These are phyloP conservation scores for Sarcodon aspratus DNA, from an alignment of 768 basidiomycete genomes.

Conservation along the genomic window DNA sequence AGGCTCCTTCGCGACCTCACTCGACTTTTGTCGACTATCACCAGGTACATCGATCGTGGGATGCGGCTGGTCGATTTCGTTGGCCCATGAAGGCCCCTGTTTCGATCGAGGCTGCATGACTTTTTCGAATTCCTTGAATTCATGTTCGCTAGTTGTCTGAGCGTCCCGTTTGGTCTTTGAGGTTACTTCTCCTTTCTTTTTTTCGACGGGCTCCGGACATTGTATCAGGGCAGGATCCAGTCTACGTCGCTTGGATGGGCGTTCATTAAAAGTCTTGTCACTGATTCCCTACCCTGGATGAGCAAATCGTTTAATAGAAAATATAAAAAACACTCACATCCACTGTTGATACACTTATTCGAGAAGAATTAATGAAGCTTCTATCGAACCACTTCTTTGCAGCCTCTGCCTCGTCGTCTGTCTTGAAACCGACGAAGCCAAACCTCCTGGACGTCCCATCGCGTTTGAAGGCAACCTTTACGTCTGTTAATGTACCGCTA, in stretches of 20 bases:
- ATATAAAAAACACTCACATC: slow-evolving; percentile 42
- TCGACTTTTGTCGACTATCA: slow-evolving; percentile 8
- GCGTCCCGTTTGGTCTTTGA: not conserved
- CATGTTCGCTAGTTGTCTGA: not conserved
- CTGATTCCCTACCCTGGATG: not conserved
- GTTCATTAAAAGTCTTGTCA: not conserved
- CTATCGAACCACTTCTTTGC: slow-evolving; percentile 80
- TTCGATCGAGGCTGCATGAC: slow-evolving; percentile 57
- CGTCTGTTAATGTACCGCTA: slow-evolving; percentile 70
- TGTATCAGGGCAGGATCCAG: slow-evolving; percentile 16
- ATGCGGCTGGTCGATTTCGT: slow-evolving; percentile 22
- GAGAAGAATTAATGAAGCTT: slow-evolving; percentile 72
- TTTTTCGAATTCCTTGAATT: slow-evolving; percentile 57
- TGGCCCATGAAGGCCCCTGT: slow-evolving; percentile 58
- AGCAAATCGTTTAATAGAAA: not conserved
- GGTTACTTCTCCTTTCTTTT: not conserved
- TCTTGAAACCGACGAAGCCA: slow-evolving; percentile 88
- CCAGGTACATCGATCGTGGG: not conserved
- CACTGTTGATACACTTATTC: slow-evolving; percentile 64
- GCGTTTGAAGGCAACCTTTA: slow-evolving; percentile 63
- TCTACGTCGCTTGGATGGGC: slow-evolving; percentile 41
- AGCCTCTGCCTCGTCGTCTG: slow-evolving; percentile 56
- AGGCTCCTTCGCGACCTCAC: not conserved
- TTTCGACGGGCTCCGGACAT: not conserved
- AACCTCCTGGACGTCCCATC: slow-evolving; percentile 81